These are phyloP conservation scores for Ramaria sp. DNA, from an alignment of 768 basidiomycete genomes.

Conservation along the genomic window DNA sequence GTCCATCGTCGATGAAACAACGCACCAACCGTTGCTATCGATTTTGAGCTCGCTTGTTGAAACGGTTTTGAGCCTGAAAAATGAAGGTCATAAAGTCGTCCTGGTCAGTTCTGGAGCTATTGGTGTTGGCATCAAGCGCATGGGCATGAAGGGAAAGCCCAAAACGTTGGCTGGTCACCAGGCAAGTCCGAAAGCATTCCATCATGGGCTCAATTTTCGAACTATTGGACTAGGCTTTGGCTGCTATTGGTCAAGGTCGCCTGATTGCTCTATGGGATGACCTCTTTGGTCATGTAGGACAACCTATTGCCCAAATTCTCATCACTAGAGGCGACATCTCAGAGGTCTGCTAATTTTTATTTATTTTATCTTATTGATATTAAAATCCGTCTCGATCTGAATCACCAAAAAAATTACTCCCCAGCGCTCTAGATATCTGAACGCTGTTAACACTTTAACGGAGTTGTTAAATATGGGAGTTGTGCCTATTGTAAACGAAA, in stretches of 20 bases:
- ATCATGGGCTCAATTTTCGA: neutral
- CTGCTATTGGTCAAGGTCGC: conserved; percentile 93
- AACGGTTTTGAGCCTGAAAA: conserved; percentile 68
- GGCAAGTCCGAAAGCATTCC: conserved; percentile 33
- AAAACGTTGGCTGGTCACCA: conserved; percentile 88
- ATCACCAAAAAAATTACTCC: too few species aligned
- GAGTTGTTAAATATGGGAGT: conserved; percentile 90
- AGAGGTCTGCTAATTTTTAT: conserved; percentile 52
- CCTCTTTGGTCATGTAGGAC: conserved; percentile 85
- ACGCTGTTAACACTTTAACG: conserved; percentile 91
- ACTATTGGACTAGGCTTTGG: conserved; percentile 58
- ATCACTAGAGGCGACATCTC: conserved; percentile 94
- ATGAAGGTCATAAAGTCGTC: conserved; percentile 85
- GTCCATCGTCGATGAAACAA: conserved; percentile 91
- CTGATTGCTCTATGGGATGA: conserved; percentile 97
- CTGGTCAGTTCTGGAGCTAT: conserved; percentile 98
- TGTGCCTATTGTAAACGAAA: conserved; percentile 97
- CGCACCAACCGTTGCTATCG: conserved; percentile 84
- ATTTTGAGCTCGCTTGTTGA: conserved; percentile 89
- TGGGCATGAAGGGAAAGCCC: conserved; percentile 71
- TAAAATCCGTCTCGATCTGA: conserved; percentile 1
- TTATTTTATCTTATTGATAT: neutral
- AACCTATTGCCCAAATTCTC: conserved; percentile 92
- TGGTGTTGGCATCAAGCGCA: conserved; percentile 85
- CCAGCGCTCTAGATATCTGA: conserved; percentile 89